Evolutionary conservation across 805 yeast genomes (phyloP), one percentile per base, ranked within the genome.

Genomic region (Cyberlindnera meyerae): DNA sequence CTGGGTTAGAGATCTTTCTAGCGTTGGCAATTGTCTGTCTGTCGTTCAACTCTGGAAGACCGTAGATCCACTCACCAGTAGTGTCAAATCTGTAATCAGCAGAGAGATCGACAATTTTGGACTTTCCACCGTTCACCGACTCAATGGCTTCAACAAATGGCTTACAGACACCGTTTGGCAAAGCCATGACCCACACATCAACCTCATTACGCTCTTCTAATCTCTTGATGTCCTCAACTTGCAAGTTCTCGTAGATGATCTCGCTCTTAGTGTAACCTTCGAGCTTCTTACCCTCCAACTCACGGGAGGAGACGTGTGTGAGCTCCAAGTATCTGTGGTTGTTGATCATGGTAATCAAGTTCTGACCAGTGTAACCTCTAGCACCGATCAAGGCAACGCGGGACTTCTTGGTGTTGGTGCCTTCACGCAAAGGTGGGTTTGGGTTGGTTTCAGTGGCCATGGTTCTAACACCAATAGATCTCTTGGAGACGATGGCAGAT

Each of bases 111-210:
- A 93, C 71, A 40, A 93, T 87, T 55, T 88, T 93, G 13, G 84
- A 80, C 31, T 77, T 70, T 31, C 89, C 82, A 27, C 54, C 82
- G n/a, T 58, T 55, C 20, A 79, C 83, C 15, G 78, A 69, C 48
- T 79, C 85, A 50, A 84, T 83, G 18, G 90, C 87, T 14, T 79
- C 79, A 27, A 84, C 93, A 58, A 84, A 83, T 37, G 88, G 93
- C 57, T 79, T 79, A 57, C 97, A 93, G 26, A 93, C 96, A 33
- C 96, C 97, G 60, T 93, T 93, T 46, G 99, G 99, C 54, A 93
- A 73, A 2, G 98, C 98, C 98, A 94, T 93, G 18, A 94, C 95
- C 98, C 99, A 93, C 35, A 89, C 82, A 55, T 93, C 98, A 40
- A 93, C 85, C 36, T 76, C 84, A 33, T 79, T 76, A 32, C 77